A percentile compares a stretch with the other conserved stretches of the same genome.
Conservation (phyloP, 2,329 filamentous ascomycete species). For the Peltaster fructicola region DNA sequence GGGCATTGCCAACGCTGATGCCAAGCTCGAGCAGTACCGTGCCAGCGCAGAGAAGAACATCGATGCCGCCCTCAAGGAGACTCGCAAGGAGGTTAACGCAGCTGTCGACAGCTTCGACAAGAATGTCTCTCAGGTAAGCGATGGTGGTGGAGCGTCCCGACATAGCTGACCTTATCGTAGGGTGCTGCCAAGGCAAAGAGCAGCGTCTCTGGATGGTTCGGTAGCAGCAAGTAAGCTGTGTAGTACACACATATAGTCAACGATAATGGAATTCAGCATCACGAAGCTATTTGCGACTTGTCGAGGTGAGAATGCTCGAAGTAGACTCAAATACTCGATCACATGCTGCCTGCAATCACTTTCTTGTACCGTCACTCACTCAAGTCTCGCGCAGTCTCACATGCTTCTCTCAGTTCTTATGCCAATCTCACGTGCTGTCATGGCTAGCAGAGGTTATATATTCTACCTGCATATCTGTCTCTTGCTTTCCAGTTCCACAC, state of each 20-base stretch:
- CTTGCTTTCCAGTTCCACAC: too few relatives aligned
- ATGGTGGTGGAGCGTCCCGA: conserved; percentile 1
- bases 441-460: too few relatives aligned
- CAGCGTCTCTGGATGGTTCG: conserved; percentile 73
- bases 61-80: conserved; percentile 48
- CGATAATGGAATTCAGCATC: not conserved
- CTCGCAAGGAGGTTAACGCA: conserved; percentile 30
- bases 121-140: conserved; percentile 38
- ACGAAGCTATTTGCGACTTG: not conserved
- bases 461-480: too few relatives aligned
- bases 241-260: not conserved
- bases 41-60: conserved; percentile 40
- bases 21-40: conserved; percentile 9
- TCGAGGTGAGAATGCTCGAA: conserved; percentile 1
- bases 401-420: too few relatives aligned
- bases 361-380: too few relatives aligned
- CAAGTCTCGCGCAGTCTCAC: too few relatives aligned
- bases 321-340: conserved; percentile 6
- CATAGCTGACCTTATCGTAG: conserved; percentile 29
- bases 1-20: conserved; percentile 9
- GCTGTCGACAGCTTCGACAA: conserved; percentile 63
- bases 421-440: too few relatives aligned
- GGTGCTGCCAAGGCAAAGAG: conserved; percentile 68
- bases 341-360: too few relatives aligned
- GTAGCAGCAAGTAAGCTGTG: conserved; percentile 27